phyloP scores from a whole-genome alignment of 1,284 basidiomycete genomes.

The Puccinia novopanici region DNA sequence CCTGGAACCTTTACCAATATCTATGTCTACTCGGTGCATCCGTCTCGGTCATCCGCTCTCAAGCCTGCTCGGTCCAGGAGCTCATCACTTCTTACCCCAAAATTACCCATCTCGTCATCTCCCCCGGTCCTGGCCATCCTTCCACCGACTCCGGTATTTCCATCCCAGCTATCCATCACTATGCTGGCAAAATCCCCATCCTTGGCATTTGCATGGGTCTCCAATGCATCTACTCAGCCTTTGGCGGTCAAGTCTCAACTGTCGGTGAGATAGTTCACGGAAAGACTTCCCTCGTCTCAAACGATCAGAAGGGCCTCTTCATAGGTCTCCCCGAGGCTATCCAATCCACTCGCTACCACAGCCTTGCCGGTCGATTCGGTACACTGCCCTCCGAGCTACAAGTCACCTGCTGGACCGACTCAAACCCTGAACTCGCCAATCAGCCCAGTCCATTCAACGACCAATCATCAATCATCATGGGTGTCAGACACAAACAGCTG shows the following conservation, averaged over 20 bases:
- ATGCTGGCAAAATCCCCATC: conserved; percentile 87
- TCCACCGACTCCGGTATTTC: conserved; percentile 89
- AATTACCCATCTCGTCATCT: conserved; percentile 81
- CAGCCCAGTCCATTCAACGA: conserved; percentile 61
- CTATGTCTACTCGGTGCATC: conserved; percentile 79
- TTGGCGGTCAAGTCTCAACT: conserved; percentile 84
- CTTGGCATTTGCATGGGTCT: conserved; percentile 99
- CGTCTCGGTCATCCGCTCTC: conserved; percentile 86
- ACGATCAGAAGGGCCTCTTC: conserved; percentile 89
- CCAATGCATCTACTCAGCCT: conserved; percentile 85
- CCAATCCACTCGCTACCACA: conserved; percentile 92
- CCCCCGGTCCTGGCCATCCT: conserved; percentile 94
- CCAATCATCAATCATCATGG: conserved; percentile 85
- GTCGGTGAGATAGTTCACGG: conserved; percentile 99
- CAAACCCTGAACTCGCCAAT: neutral
- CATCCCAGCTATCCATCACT: conserved; percentile 81
- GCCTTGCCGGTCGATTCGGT: conserved; percentile 78
- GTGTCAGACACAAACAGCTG: conserved; percentile 83
- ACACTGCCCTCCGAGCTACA: conserved; percentile 78
- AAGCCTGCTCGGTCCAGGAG: conserved; percentile 74
- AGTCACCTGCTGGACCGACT: conserved; percentile 77
- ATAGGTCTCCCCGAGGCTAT: conserved; percentile 78
- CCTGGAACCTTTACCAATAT: conserved; percentile 75
- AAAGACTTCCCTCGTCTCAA: conserved; percentile 82
- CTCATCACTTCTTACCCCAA: conserved; percentile 66